phyloP scores from a whole-genome alignment of 306 rosid species.

The Vigna unguiculata region DNA sequence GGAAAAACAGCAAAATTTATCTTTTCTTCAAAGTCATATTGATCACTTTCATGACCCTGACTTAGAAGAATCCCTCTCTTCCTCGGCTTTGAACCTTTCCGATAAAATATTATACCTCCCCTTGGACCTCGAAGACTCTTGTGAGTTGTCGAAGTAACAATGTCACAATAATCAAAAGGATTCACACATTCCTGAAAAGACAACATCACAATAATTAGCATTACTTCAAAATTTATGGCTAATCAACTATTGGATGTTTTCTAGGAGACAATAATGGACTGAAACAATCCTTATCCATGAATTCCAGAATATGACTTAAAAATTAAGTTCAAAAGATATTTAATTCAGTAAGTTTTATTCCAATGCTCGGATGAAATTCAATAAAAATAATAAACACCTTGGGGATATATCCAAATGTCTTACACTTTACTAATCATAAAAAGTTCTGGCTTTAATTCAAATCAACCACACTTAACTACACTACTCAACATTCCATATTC shows the following conservation, averaged over 20 bases:
- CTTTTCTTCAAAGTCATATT: slow-evolving; percentile 89
- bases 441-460: too few relatives aligned
- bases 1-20: slow-evolving; percentile 94
- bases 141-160: slow-evolving; percentile 97
- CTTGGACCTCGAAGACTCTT: slow-evolving; percentile 99
- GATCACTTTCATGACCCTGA: slow-evolving; percentile 76
- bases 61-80: slow-evolving; percentile 71
- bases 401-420: too few relatives aligned
- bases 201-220: slow-evolving; percentile 21
- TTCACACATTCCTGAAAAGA: slow-evolving; percentile 73
- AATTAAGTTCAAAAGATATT: neutral
- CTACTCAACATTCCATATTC: too few relatives aligned
- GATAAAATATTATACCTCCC: slow-evolving; percentile 93
- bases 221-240: slow-evolving; percentile 14
- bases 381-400: neutral
- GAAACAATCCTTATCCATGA: neutral
- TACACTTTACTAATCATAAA: too few relatives aligned
- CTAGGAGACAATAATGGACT: neutral
- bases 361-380: neutral
- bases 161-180: slow-evolving; percentile 95
- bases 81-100: slow-evolving; percentile 88
- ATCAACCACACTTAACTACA: too few relatives aligned
- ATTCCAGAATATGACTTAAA: slow-evolving; percentile 6
- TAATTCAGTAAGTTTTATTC: neutral
- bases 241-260: neutral